Evolutionary conservation across 2,329 filamentous ascomycete species (phyloP), one percentile per base, ranked within the genome.

Genomic region (Erysiphe pulchra): DNA sequence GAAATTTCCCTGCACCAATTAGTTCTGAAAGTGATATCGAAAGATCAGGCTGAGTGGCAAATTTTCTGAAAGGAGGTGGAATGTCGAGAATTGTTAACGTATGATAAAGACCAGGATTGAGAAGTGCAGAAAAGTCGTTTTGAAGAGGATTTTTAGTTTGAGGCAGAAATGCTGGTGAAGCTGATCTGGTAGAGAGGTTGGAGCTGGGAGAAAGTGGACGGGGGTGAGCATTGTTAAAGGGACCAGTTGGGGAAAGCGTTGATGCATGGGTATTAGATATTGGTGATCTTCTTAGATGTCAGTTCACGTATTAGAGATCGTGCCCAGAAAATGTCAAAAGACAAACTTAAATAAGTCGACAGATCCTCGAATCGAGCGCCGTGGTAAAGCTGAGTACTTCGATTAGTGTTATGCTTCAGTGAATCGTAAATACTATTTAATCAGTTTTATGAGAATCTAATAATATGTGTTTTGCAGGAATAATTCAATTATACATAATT

Each of bases 81-180:
- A 76, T 61, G 50, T 69, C 66, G 40, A 74, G 67, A 14, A 70
- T 70, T 0, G 79, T 76, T 20, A 94, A 66, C 1, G 79, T 75
- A 57, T 93, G 86, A 64, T 87, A 94, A 47, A 86, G 78, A 51
- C 83, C 74, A 2, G 82, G 77, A 17, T 77, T 73, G 11, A 90
- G 71, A 41, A 94, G 74, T 59, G 80, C 87, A 16, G 77, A 74
- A 52, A 93, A 80, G 63, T 92, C 79, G 9, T 28, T 55, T 81
- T 80, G 33, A 65, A 60, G n/a, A 65, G 59, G 11, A 61, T 54
- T 47, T 63, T 59, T 40, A 59, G 48, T 44, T 48, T 52, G 14
- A 55, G 53, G 24, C 45, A 47, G 9, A 49, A 51, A 10, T 61
- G 50, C 16, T 59, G 40, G 31, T 34, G 51, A 42, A 30, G 17